Conservation (phyloP, 140 eudicot species). For the Anethum foeniculum region DNA sequence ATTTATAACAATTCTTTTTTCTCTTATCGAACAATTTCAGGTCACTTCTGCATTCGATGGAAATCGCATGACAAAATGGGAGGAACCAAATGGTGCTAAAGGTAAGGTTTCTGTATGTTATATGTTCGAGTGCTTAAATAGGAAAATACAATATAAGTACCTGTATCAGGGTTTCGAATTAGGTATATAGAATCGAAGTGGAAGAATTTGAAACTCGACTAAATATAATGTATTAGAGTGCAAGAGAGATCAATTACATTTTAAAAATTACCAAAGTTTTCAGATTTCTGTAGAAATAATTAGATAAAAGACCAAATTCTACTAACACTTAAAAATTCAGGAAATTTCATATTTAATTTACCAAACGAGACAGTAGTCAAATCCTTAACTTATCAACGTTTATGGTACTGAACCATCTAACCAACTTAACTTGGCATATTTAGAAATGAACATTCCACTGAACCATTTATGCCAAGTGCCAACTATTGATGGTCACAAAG, state of each 20-base stretch:
- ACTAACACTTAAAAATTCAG: not conserved
- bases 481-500: not conserved
- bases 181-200: not conserved
- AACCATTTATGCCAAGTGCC: too few relatives aligned
- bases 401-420: not conserved
- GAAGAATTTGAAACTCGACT: not conserved
- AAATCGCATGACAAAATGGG: constrained; percentile 84
- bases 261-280: not conserved
- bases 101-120: constrained; percentile 45
- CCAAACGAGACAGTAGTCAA: not conserved
- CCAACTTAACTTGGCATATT: not conserved
- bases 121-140: not conserved
- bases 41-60: constrained; percentile 96
- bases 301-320: not conserved
- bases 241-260: not conserved
- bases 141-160: not conserved
- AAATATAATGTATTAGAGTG: not conserved
- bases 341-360: not conserved
- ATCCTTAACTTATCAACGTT: not conserved
- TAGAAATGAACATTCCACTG: not conserved
- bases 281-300: not conserved
- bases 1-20: not conserved
- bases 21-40: constrained; percentile 26
- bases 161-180: not conserved
- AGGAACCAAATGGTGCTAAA: constrained; percentile 94